Conservation (phyloP, 805 yeast species). For the Saturnispora gosingensis region DNA sequence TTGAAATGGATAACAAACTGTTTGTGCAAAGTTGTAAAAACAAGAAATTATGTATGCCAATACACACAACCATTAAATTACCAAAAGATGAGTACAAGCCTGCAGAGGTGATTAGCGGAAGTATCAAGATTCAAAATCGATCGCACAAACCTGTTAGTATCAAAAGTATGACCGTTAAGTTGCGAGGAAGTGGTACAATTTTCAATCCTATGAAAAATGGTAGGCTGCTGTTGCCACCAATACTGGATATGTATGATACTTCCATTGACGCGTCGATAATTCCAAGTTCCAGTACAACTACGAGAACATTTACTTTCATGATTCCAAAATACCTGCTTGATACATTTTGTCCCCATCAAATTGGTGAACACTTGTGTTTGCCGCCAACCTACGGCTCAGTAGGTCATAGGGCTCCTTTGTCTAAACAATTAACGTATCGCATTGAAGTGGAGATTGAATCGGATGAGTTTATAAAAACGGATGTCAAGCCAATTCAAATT, state of each 20-base stretch:
- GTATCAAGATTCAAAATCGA: constrained; percentile 34
- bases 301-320: constrained; percentile 37
- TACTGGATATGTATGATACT: constrained; percentile 31
- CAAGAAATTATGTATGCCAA: constrained; percentile 19
- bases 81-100: constrained; percentile 44
- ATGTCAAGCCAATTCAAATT: not conserved
- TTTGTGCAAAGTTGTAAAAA: constrained; percentile 17
- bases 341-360: constrained; percentile 39
- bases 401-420: constrained; percentile 30
- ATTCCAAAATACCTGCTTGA: constrained; percentile 46
- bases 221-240: constrained; percentile 1
- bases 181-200: constrained; percentile 15
- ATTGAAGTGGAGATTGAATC: constrained; percentile 36
- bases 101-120: constrained; percentile 63
- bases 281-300: not conserved
- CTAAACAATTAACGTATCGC: constrained; percentile 37
- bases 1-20: constrained; percentile 50
- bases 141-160: constrained; percentile 18
- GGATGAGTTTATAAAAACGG: constrained; percentile 11
- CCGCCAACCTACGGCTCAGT: constrained; percentile 33
- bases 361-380: constrained; percentile 26
- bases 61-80: constrained; percentile 23
- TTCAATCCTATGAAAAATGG: not conserved
- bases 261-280: not conserved
- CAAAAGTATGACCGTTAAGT: constrained; percentile 23